Base-by-base conservation (phyloP, 2,329 filamentous ascomycete species). In the Venturiaceae sp. region DNA sequence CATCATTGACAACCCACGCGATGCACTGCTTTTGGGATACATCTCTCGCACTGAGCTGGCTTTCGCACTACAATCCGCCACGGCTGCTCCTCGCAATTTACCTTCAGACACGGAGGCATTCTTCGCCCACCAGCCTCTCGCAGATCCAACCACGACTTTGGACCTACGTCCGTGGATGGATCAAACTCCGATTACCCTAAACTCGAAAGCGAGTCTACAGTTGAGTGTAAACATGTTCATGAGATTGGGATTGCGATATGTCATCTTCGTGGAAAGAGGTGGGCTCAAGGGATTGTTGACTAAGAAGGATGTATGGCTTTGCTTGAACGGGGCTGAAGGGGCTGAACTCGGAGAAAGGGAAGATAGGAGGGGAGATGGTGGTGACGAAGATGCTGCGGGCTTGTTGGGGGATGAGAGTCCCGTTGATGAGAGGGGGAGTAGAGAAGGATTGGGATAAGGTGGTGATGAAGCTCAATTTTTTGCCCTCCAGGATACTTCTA, bases 141-240 rank as follows among this genome's bases (percentile, higher is more conserved):
- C 87, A 0, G 90, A 95, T 66, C 87, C 89, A 0, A 77, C 81
- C 21, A 80, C 83, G 16, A 91, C 87, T 0, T 83, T 99, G 39
- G 94, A 99, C 72, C 80, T 99, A 11, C 80, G 92, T 7, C 92
- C 92, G 2, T 99, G 94, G 94, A 96, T 99, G 91, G 94, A 99
- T 71, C 92, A 96, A 72, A 99, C 94, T 0, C 94, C 94, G 0
- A 88, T 99, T 52, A 97, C 94, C 0, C 79, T 97, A 19, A 88
- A 90, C 44, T 85, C 84, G 23, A 83, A 85, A 62, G 85, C 85
- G 16, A 86, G 80, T 60, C 83, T 99, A 61, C 85, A 92, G 68
- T 81, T 97, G n/a, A 90, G 89, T 3, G 86, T 95, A 26, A 86
- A 83, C 59, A 95, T 99, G 80, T 97, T 99, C 73, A 91, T 96